Conservation (phyloP, 345 rosid species). For the Microthlaspi erraticum region DNA sequence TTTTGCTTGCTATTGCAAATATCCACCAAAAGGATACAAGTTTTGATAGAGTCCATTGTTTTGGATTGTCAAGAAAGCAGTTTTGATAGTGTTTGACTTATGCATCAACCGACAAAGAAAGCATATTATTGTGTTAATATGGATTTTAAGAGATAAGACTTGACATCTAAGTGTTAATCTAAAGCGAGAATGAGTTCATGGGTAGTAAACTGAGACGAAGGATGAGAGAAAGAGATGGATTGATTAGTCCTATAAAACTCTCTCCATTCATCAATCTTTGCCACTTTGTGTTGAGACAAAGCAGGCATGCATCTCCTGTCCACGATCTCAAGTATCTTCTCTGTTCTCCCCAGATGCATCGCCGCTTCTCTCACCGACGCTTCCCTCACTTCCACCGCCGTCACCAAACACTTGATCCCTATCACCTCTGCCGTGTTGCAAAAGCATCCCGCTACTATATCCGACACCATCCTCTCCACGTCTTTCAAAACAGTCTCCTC, state of each 20-base stretch:
- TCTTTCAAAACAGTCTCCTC: constrained; percentile 53
- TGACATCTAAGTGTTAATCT: background rate
- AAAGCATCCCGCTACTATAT: constrained; percentile 74
- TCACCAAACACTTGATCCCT: constrained; percentile 56
- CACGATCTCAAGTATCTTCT: constrained; percentile 60
- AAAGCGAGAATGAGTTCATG: constrained; percentile 26
- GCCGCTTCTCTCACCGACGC: constrained; percentile 57
- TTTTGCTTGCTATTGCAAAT: background rate
- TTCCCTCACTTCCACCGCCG: constrained; percentile 63
- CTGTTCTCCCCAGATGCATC: constrained; percentile 63
- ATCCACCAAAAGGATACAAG: background rate
- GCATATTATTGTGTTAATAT: background rate
- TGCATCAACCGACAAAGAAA: background rate
- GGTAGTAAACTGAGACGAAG: constrained; percentile 31
- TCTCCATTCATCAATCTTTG: constrained; percentile 67
- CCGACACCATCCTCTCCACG: constrained; percentile 59
- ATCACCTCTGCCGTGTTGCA: constrained; percentile 60
- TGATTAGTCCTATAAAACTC: constrained; percentile 25
- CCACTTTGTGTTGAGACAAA: constrained; percentile 51
- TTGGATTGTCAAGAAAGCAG: too few relatives aligned
- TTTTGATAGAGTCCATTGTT: too few relatives aligned
- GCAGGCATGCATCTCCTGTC: constrained; percentile 48
- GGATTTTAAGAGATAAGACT: too few relatives aligned
- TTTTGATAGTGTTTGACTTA: background rate
- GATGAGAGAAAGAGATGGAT: constrained; percentile 8